phyloP scores from a whole-genome alignment of 2,329 filamentous ascomycete genomes.

The Calonectria pteridis region DNA sequence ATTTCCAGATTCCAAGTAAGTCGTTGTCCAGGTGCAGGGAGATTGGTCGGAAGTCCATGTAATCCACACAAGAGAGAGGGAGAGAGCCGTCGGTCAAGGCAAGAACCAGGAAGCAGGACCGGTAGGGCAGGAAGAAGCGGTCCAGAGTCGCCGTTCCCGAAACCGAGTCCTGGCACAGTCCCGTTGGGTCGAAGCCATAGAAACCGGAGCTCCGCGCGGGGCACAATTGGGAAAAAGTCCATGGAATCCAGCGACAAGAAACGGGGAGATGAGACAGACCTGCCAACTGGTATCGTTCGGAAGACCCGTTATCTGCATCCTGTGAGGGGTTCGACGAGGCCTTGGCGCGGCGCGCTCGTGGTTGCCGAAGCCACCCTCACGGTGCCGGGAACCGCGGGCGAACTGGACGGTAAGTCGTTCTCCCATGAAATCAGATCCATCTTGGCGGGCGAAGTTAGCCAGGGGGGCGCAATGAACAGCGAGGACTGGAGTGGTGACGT shows the following conservation, averaged over 20 bases:
- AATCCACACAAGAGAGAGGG: constrained; percentile 48
- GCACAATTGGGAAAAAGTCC: constrained; percentile 50
- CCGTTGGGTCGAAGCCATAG: constrained; percentile 44
- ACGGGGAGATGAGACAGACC: constrained; percentile 85
- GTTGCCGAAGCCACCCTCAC: constrained; percentile 62
- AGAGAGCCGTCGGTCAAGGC: constrained; percentile 54
- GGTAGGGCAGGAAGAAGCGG: constrained; percentile 39
- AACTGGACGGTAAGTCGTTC: constrained; percentile 98
- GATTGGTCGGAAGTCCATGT: constrained; percentile 47
- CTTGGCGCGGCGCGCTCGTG: constrained; percentile 74
- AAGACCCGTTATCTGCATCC: constrained; percentile 98
- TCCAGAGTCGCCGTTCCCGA: constrained; percentile 46
- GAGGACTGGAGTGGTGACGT: constrained; percentile 54
- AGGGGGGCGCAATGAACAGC: constrained; percentile 26
- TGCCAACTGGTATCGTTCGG: constrained; percentile 99
- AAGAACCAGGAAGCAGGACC: constrained; percentile 47
- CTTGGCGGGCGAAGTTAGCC: constrained; percentile 60
- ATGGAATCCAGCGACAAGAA: constrained; percentile 62
- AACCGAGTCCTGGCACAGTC: constrained; percentile 44
- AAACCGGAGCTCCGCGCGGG: constrained; percentile 48
- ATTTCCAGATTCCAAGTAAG: constrained; percentile 86
- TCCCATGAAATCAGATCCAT: constrained; percentile 98
- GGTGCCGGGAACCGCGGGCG: constrained; percentile 82
- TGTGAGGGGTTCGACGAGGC: constrained; percentile 92
- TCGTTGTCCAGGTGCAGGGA: constrained; percentile 69